Evolutionary conservation across 805 yeast species (phyloP), one percentile per base, ranked within the genome.

Genomic region (Nakazawaea wickerhamii): DNA sequence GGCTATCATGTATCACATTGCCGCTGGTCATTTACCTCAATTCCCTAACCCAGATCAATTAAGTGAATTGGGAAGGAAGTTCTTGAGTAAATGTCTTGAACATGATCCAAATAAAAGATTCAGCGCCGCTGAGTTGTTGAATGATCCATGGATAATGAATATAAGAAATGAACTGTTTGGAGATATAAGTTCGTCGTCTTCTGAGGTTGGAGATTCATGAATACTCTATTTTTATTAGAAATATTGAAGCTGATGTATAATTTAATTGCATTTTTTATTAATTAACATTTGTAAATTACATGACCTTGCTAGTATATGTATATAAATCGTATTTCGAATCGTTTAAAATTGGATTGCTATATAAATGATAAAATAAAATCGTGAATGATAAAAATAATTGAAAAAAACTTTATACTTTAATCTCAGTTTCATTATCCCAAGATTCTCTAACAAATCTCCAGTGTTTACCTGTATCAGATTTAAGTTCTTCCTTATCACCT

Each of bases 1-100:
- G 95, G 96, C 98, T 2, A 86, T 93, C 40, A 91, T 93, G 98
- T 93, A 90, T 57, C 96, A 88, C 59, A 93, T 93, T 55, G 98
- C 97, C 0, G 95, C 95, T 2, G 96, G 96, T 1, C 93, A 87
- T 57, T 71, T 78, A 45, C 99, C 99, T 0, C 88, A 77, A 52
- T 68, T 91, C 41, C 99, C 99, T 4, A 60, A 79, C 0, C 63
- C 71, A 1, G 93, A 84, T 46, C 96, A 88, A 61, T 67, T 93
- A 41, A 81, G 93, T 50, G 73, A 70, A 13, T 76, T 70, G 11
- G 98, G 99, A 14, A 72, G 69, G 39, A 68, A 68, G 18, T 90
- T 93, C 59, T 63, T 93, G 50, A 68, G 77, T 11, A 73, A 81
- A 49, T 86, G 96, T 59, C 68, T 93, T 49, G 85, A 84, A 47